phyloP scores from a whole-genome alignment of 2,329 filamentous ascomycete genomes.

The Simplicillium aogashimaense region DNA sequence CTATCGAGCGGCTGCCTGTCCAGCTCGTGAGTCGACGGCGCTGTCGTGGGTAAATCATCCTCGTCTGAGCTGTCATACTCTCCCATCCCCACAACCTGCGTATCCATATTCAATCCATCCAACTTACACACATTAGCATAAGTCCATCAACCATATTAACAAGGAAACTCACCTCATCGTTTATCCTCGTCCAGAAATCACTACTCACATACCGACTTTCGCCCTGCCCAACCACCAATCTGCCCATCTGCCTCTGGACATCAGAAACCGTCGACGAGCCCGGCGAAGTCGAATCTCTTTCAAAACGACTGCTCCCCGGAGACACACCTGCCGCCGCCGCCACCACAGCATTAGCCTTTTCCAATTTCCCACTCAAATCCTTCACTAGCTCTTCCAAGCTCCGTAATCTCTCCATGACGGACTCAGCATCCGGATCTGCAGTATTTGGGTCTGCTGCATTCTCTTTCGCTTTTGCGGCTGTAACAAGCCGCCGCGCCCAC shows the following conservation, averaged over 20 bases:
- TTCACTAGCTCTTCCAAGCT: conserved; percentile 41
- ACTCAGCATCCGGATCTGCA: conserved; percentile 17
- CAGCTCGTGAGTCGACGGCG: conserved; percentile 26
- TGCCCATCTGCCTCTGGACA: conserved; percentile 9
- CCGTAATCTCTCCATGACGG: conserved; percentile 38
- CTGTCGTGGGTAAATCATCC: conserved; percentile 17
- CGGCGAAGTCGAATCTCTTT: conserved; percentile 5
- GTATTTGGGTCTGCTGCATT: conserved; percentile 21
- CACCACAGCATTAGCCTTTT: conserved; percentile 23
- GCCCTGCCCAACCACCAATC: conserved; percentile 9
- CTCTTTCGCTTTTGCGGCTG: conserved; percentile 16
- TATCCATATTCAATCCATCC: conserved; percentile 31
- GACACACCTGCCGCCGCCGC: no score
- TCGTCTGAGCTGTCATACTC: conserved; percentile 29
- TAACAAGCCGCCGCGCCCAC: conserved; percentile 43
- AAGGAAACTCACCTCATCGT: conserved; percentile 36
- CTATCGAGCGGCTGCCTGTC: conserved; percentile 32
- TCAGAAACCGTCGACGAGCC: conserved; percentile 5
- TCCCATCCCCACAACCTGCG: conserved; percentile 17
- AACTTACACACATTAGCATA: conserved; percentile 20
- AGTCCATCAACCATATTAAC: not conserved
- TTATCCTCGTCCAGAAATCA: conserved; percentile 46
- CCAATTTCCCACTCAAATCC: conserved; percentile 34
- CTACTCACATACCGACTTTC: conserved; percentile 38
- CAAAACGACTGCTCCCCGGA: not conserved